Evolutionary conservation across 2,329 filamentous ascomycete species (phyloP).

Genomic region (Geosmithia putterillii): DNA sequence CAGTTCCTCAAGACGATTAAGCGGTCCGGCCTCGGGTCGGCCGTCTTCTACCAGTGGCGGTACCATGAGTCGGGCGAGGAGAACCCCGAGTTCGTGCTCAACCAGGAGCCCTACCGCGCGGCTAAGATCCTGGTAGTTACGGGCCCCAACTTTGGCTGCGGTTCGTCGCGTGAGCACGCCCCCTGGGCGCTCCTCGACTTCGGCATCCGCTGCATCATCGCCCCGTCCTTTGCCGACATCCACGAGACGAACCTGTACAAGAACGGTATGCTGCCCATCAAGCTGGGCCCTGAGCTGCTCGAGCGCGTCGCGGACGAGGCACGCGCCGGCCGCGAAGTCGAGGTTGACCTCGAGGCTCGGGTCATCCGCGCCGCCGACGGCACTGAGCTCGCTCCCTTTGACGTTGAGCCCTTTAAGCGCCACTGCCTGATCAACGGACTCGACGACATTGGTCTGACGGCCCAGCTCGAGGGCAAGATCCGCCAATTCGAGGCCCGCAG

Average conservation of each 20-base stretch:
- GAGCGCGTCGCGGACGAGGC: slow-evolving; percentile 66
- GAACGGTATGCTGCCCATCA: slow-evolving; percentile 93
- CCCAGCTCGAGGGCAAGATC: slow-evolving; percentile 88
- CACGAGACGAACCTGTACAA: slow-evolving; percentile 99
- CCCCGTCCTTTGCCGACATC: slow-evolving; percentile 63
- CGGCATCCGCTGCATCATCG: slow-evolving; percentile 88
- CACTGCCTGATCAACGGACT: slow-evolving; percentile 89
- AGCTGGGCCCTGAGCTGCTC: slow-evolving; percentile 56
- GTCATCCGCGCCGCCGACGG: slow-evolving; percentile 66
- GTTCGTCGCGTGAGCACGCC: slow-evolving; percentile 84
- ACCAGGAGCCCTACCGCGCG: slow-evolving; percentile 73
- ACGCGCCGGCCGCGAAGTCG: slow-evolving; percentile 66
- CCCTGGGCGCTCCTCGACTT: slow-evolving; percentile 96
- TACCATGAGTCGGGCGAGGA: slow-evolving; percentile 61
- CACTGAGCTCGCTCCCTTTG: slow-evolving; percentile 63
- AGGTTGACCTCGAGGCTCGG: slow-evolving; percentile 81
- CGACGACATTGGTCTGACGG: slow-evolving; percentile 89
- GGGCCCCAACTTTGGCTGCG: slow-evolving; percentile 91
- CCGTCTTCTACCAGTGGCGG: slow-evolving; percentile 77
- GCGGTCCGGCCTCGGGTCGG: slow-evolving; percentile 80
- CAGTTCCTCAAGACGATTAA: slow-evolving; percentile 99
- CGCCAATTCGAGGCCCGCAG: slow-evolving; percentile 67
- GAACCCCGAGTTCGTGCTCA: slow-evolving; percentile 76
- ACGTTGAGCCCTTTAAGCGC: slow-evolving; percentile 87
- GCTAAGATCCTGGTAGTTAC: slow-evolving; percentile 87